Conservation (phyloP, 441 rosid genomes). For the Geranium incanum region DNA sequence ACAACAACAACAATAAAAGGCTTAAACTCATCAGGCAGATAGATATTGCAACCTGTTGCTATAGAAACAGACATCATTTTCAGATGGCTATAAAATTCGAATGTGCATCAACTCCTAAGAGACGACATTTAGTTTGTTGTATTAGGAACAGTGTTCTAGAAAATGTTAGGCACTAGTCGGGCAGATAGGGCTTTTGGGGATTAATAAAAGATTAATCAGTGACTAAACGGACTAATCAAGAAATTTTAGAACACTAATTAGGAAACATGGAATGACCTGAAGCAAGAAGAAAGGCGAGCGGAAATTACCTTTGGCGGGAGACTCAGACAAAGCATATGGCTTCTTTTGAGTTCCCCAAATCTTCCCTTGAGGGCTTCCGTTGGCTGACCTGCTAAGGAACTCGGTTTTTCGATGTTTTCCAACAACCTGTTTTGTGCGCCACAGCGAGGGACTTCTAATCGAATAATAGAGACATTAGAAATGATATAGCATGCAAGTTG, state of each 20-base stretch:
- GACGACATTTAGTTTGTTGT: too few relatives aligned
- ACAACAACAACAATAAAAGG: neutral
- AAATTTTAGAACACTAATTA: too few relatives aligned
- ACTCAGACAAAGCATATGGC: constrained; percentile 42
- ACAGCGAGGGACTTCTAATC: constrained; percentile 25
- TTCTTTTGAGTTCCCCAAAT: constrained; percentile 42
- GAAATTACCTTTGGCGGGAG: constrained; percentile 55
- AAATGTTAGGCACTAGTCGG: neutral
- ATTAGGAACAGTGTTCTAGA: neutral
- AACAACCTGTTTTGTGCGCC: constrained; percentile 21
- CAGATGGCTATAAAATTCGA: too few relatives aligned
- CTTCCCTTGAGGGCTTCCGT: constrained; percentile 34
- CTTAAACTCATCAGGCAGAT: too few relatives aligned
- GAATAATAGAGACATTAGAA: too few relatives aligned
- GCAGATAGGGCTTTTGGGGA: too few relatives aligned
- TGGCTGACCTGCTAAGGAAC: constrained; percentile 48
- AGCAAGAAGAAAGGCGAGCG: neutral
- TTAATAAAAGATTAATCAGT: too few relatives aligned
- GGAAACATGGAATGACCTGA: neutral
- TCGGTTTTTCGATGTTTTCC: constrained; percentile 38
- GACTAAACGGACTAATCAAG: too few relatives aligned
- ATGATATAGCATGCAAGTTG: too few relatives aligned
- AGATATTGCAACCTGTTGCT: too few relatives aligned
- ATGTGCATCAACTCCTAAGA: too few relatives aligned
- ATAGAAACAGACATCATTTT: too few relatives aligned